Conservation (phyloP, 495 filamentous ascomycete species). For the Chlorociboria aeruginascens region DNA sequence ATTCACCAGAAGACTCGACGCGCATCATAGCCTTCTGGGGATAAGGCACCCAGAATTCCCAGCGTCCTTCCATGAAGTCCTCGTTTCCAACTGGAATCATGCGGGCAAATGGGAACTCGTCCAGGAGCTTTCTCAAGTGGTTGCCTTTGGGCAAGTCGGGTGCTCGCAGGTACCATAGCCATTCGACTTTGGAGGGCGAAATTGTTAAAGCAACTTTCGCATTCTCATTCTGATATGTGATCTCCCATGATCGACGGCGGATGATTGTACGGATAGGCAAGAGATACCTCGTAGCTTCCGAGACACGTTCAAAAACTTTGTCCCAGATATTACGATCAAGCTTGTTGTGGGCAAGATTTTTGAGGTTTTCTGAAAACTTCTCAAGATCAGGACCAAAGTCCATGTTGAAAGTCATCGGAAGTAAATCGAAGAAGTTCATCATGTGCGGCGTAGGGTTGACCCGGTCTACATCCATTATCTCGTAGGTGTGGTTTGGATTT, state of each 20-base stretch:
- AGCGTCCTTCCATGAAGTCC: constrained; percentile 32
- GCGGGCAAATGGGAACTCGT: constrained; percentile 37
- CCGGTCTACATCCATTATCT: neutral
- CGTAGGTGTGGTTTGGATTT: constrained; percentile 43
- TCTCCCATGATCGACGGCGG: constrained; percentile 39
- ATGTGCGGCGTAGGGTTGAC: no score
- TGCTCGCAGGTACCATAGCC: constrained; percentile 43
- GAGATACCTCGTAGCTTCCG: constrained; percentile 25
- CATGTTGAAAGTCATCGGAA: neutral
- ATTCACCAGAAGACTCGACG: no score
- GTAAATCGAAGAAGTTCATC: no score
- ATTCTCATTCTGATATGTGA: constrained; percentile 10
- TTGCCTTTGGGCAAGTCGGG: constrained; percentile 25
- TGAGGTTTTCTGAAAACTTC: constrained; percentile 27
- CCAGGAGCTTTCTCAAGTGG: constrained; percentile 32
- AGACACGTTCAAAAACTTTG: neutral
- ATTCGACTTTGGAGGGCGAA: constrained; percentile 27
- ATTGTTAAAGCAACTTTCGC: constrained; percentile 41
- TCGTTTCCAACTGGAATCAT: constrained; percentile 25
- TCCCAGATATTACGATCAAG: neutral
- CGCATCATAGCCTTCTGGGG: constrained; percentile 9
- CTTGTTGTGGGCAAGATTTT: neutral
- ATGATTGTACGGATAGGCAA: constrained; percentile 35
- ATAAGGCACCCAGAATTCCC: constrained; percentile 38
- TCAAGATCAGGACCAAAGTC: constrained; percentile 23